These are phyloP conservation scores for Pichia sp. DNA, from an alignment of 1,139 yeast species.

Conservation along the genomic window DNA sequence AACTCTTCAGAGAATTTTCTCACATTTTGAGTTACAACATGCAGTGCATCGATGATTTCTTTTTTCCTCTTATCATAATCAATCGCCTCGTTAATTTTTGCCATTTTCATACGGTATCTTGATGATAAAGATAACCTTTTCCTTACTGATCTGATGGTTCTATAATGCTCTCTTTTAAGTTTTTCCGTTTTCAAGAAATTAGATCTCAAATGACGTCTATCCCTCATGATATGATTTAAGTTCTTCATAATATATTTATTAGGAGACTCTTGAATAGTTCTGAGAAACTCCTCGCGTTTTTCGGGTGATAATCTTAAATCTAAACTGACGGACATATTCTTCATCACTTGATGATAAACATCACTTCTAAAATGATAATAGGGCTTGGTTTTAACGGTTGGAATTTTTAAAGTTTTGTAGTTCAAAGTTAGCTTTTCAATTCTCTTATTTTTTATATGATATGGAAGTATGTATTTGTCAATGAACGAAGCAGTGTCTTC, in stretches of 20 bases:
- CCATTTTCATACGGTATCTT: conserved; percentile 4
- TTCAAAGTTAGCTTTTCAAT: conserved; percentile 21
- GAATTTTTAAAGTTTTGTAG: conserved; percentile 17
- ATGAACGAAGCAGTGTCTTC: conserved; percentile 31
- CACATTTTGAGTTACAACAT: conserved; percentile 1
- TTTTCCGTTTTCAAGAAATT: conserved; percentile 7
- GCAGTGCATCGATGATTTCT: conserved; percentile 1
- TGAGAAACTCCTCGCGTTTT: conserved; percentile 12
- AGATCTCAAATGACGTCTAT: conserved; percentile 11
- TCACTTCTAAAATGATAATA: conserved; percentile 34
- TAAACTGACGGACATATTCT: conserved; percentile 17
- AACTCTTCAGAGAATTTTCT: background rate
- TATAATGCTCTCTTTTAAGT: conserved; percentile 7
- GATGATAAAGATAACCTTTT: conserved; percentile 1
- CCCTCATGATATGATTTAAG: conserved; percentile 10
- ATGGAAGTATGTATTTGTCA: conserved; percentile 35
- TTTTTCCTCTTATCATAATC: conserved; percentile 4
- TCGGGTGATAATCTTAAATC: conserved; percentile 7
- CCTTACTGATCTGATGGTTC: conserved; percentile 3
- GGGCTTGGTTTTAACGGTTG: conserved; percentile 20
- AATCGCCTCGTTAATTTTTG: conserved; percentile 1
- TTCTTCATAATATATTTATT: conserved; percentile 17
- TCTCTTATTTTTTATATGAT: conserved; percentile 18
- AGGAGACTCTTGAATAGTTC: conserved; percentile 12
- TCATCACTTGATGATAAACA: conserved; percentile 37